Percentiles rank a stretch among this genome's conserved stretches.
Conservation (phyloP, 805 yeast genomes). For the Saccharomycopsis sp. region DNA sequence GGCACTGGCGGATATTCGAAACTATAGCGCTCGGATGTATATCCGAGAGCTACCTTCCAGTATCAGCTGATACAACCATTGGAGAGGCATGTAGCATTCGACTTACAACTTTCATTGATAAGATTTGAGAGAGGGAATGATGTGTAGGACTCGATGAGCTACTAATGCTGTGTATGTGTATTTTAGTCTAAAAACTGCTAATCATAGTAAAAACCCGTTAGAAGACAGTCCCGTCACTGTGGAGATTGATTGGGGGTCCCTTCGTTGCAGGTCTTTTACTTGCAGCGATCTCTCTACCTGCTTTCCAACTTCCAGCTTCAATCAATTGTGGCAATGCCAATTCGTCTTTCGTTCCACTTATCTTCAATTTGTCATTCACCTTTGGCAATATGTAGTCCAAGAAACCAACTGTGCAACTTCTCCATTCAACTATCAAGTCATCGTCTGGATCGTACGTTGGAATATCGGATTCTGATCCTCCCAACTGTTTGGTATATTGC, state of each 20-base stretch:
- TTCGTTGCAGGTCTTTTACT: slow-evolving; percentile 39
- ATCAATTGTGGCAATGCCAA: slow-evolving; percentile 50
- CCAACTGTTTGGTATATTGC: slow-evolving; percentile 28
- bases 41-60: too few relatives aligned
- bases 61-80: too few relatives aligned
- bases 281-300: slow-evolving; percentile 56
- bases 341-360: slow-evolving; percentile 25
- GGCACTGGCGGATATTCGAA: too few relatives aligned
- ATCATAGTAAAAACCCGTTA: too few relatives aligned
- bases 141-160: too few relatives aligned
- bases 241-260: slow-evolving; percentile 59
- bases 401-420: slow-evolving; percentile 52
- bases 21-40: too few relatives aligned
- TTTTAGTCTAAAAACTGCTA: too few relatives aligned
- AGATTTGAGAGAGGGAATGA: too few relatives aligned
- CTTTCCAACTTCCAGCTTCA: slow-evolving; percentile 66
- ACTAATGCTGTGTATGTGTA: too few relatives aligned
- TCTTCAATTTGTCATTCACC: slow-evolving; percentile 40
- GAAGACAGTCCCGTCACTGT: slow-evolving; percentile 62
- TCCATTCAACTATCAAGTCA: slow-evolving; percentile 63
- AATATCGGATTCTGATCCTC: slow-evolving; percentile 24
- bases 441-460: slow-evolving; percentile 50
- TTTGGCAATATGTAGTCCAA: slow-evolving; percentile 46
- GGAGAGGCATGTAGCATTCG: too few relatives aligned
- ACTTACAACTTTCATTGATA: too few relatives aligned